phyloP scores from a whole-genome alignment of 805 yeast genomes.

The Pichia cabralensis region DNA sequence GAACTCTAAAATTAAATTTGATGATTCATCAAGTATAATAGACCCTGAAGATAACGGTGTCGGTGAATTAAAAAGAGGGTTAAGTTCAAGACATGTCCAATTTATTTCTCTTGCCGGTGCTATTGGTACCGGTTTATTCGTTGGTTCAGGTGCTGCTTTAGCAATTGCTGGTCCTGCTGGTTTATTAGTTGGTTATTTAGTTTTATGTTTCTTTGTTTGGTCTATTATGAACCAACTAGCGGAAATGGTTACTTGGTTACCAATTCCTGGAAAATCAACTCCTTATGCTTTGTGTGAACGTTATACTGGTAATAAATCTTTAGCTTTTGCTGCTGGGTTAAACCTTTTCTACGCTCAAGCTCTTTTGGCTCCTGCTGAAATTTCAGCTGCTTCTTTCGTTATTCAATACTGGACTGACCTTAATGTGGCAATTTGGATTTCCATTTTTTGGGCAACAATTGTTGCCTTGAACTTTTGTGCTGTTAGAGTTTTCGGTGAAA shows the following conservation, averaged over 20 bases:
- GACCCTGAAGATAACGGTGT: slow-evolving; percentile 5
- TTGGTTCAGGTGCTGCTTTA: slow-evolving; percentile 38
- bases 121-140: slow-evolving; percentile 53
- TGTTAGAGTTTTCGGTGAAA: slow-evolving; percentile 31
- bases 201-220: slow-evolving; percentile 55
- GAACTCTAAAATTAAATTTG: too few relatives aligned
- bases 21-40: too few relatives aligned
- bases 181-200: slow-evolving; percentile 46
- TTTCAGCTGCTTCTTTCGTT: slow-evolving; percentile 53
- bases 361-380: slow-evolving; percentile 35
- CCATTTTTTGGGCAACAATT: slow-evolving; percentile 41
- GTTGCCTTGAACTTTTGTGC: slow-evolving; percentile 39
- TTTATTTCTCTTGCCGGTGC: slow-evolving; percentile 66
- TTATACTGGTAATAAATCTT: slow-evolving; percentile 21
- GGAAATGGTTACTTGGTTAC: slow-evolving; percentile 54
- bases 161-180: slow-evolving; percentile 25
- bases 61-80: slow-evolving; percentile 25
- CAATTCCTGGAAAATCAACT: slow-evolving; percentile 43
- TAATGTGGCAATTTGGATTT: slow-evolving; percentile 49
- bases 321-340: slow-evolving; percentile 28
- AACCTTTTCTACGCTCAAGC: slow-evolving; percentile 28
- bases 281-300: slow-evolving; percentile 21
- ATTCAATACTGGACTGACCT: slow-evolving; percentile 46
- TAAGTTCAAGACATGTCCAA: slow-evolving; percentile 42
- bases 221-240: slow-evolving; percentile 56